Evolutionary conservation across 257 asterid genomes (phyloP).

Genomic region (Solanum tarapatanum): DNA sequence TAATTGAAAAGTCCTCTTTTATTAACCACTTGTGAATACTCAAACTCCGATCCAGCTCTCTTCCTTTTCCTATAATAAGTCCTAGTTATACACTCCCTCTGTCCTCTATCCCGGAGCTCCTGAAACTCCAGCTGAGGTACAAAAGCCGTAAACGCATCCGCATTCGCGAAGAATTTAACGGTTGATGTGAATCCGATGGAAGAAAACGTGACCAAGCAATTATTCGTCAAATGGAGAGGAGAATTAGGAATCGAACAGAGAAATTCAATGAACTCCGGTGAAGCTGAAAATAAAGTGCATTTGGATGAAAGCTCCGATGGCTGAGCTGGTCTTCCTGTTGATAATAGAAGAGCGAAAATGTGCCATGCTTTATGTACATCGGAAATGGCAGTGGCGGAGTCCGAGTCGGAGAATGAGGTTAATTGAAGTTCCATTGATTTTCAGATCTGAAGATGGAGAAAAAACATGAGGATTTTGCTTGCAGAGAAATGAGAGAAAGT

Average conservation of each 20-base stretch:
- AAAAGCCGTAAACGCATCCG: not conserved
- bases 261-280: constrained; percentile 33
- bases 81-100: constrained; percentile 6
- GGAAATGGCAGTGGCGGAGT: constrained; percentile 7
- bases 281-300: constrained; percentile 13
- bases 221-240: constrained; percentile 34
- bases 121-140: constrained; percentile 10
- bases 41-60: constrained; percentile 22
- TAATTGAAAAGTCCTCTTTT: constrained; percentile 11
- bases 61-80: constrained; percentile 44
- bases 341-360: constrained; percentile 37
- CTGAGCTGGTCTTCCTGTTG: constrained; percentile 31
- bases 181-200: constrained; percentile 26
- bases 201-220: constrained; percentile 42
- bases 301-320: constrained; percentile 35
- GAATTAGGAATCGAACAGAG: constrained; percentile 60
- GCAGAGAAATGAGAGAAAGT: not conserved
- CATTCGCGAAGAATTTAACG: constrained; percentile 20
- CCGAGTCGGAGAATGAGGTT: constrained; percentile 1
- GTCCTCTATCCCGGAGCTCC: not conserved
- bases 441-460: constrained; percentile 23
- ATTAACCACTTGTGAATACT: constrained; percentile 4
- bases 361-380: constrained; percentile 48
- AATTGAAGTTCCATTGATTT: constrained; percentile 15
- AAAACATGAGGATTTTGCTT: not conserved